Evolutionary conservation across 2,329 filamentous ascomycete species (phyloP).

Genomic region (Colletotrichum tofieldiae): DNA sequence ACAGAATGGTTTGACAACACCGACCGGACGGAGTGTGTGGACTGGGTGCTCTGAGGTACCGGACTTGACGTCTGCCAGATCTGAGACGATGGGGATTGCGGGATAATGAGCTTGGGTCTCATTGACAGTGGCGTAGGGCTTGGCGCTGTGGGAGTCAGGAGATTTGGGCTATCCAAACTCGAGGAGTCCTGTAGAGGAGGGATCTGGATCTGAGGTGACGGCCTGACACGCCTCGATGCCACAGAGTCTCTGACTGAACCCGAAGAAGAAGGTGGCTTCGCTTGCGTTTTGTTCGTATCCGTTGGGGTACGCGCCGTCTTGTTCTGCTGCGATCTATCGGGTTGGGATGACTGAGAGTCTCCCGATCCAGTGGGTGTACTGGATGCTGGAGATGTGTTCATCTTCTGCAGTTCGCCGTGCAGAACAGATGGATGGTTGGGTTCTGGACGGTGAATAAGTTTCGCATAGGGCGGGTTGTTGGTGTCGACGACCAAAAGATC

Average conservation of each 20-base stretch:
- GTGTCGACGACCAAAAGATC: constrained; percentile 80
- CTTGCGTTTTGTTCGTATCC: too few relatives aligned
- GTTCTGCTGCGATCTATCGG: too few relatives aligned
- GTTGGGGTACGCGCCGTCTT: too few relatives aligned
- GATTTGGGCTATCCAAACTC: too few relatives aligned
- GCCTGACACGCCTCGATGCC: too few relatives aligned
- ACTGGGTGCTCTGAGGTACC: background rate
- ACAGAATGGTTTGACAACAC: background rate
- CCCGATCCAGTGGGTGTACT: too few relatives aligned
- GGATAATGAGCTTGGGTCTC: constrained; percentile 48
- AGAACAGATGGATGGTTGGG: background rate
- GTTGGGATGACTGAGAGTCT: too few relatives aligned
- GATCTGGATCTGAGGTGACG: constrained; percentile 9
- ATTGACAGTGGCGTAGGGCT: constrained; percentile 51
- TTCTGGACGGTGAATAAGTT: constrained; percentile 54
- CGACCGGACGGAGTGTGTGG: background rate
- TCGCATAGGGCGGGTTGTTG: constrained; percentile 59
- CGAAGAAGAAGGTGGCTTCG: too few relatives aligned
- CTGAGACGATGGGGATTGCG: background rate
- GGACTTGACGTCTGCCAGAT: constrained; percentile 9
- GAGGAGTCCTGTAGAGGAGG: too few relatives aligned
- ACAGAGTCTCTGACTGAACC: too few relatives aligned
- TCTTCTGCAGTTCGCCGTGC: constrained; percentile 1
- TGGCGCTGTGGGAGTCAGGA: constrained; percentile 54
- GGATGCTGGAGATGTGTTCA: too few relatives aligned